Conservation (phyloP, 2,329 filamentous ascomycete genomes). For the Pseudogymnoascus sp. region DNA sequence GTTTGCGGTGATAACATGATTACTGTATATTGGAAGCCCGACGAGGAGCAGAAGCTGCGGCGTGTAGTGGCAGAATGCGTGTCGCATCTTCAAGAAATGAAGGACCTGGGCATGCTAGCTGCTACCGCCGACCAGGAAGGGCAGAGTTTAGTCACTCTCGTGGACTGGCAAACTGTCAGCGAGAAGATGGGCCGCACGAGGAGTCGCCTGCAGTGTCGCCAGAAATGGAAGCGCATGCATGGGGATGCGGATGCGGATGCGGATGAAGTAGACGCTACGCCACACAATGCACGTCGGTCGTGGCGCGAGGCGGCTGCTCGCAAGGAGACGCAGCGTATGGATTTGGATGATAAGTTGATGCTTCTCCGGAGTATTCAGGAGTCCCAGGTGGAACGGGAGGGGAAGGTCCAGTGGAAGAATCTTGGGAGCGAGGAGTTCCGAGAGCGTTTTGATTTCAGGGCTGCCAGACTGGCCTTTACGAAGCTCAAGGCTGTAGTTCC, state of each 20-base stretch:
- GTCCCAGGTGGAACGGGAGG: constrained; percentile 34
- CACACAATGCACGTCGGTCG: constrained; percentile 21
- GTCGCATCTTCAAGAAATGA: constrained; percentile 37
- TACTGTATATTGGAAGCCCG: constrained; percentile 50
- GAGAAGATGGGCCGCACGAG: constrained; percentile 53
- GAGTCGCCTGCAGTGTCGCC: constrained; percentile 58
- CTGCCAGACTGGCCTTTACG: constrained; percentile 24
- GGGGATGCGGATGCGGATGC: constrained; percentile 24
- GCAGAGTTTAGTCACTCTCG: constrained; percentile 33
- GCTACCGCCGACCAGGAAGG: constrained; percentile 28
- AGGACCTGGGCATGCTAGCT: constrained; percentile 18
- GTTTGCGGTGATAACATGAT: constrained; percentile 46
- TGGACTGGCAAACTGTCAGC: constrained; percentile 58
- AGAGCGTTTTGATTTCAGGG: constrained; percentile 29
- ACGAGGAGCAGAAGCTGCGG: constrained; percentile 50
- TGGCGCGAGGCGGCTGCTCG: constrained; percentile 40
- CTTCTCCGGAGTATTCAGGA: constrained; percentile 39
- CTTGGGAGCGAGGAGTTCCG: constrained; percentile 37
- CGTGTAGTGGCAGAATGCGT: constrained; percentile 47
- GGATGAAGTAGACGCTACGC: constrained; percentile 16
- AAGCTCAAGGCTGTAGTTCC: constrained; percentile 23
- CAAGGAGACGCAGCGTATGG: constrained; percentile 36
- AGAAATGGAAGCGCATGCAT: constrained; percentile 55
- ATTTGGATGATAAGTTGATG: constrained; percentile 37
- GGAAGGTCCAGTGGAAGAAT: constrained; percentile 43